Percentiles rank a stretch among this genome's conserved stretches.
Evolutionary conservation across 2,329 filamentous ascomycete species (phyloP).

Genomic region (Alternaria sp.): DNA sequence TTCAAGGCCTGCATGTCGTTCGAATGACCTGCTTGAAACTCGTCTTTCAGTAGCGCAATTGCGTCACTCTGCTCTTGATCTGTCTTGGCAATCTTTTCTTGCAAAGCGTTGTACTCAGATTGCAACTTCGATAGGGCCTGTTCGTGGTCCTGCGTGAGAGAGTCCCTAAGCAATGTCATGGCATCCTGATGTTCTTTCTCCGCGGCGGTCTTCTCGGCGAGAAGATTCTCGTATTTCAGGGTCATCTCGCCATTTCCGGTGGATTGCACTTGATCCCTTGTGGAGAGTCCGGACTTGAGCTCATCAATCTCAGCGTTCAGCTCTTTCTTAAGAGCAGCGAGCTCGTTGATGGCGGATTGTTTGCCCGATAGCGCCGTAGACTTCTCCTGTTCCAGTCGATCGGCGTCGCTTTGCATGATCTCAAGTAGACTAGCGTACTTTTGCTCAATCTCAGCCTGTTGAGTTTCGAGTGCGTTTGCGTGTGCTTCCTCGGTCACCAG

Average conservation of each 20-base stretch:
- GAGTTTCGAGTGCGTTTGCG: constrained; percentile 29
- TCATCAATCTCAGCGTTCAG: constrained; percentile 25
- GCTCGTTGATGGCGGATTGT: constrained; percentile 35
- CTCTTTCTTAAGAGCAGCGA: constrained; percentile 30
- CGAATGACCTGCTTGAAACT: constrained; percentile 39
- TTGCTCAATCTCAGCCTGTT: constrained; percentile 37
- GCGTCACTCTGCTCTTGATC: constrained; percentile 43
- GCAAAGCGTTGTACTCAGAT: constrained; percentile 29
- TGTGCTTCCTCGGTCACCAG: constrained; percentile 28
- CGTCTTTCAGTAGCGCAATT: constrained; percentile 36
- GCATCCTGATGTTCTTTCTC: constrained; percentile 40
- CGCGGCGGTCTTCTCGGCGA: constrained; percentile 33
- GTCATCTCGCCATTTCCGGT: constrained; percentile 27
- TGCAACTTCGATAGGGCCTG: constrained; percentile 32
- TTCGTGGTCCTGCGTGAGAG: constrained; percentile 36
- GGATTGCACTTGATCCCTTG: constrained; percentile 24
- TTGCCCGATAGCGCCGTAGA: constrained; percentile 28
- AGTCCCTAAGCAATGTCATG: constrained; percentile 32
- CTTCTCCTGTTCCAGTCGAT: constrained; percentile 38
- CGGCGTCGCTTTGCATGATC: constrained; percentile 32
- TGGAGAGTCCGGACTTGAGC: constrained; percentile 26
- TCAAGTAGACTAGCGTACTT: constrained; percentile 40
- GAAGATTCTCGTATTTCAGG: constrained; percentile 34
- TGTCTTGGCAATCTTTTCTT: constrained; percentile 27
- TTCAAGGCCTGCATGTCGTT: constrained; percentile 31